Percentiles rank a stretch among this genome's conserved stretches.
Evolutionary conservation across 441 rosid genomes (phyloP).

Genomic region (Euphorbia corollata): DNA sequence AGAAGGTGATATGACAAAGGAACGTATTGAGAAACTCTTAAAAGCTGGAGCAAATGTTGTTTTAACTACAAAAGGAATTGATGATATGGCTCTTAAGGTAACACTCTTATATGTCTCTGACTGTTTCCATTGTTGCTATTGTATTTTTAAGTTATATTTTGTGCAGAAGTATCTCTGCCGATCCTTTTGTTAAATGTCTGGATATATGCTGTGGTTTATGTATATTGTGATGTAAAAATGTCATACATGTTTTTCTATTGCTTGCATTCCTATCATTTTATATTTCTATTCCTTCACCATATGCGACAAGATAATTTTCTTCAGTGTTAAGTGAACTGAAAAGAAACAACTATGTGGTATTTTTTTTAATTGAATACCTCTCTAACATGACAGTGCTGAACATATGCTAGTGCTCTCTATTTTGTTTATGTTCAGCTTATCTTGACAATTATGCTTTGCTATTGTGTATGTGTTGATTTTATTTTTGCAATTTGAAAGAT

Average conservation of each 20-base stretch:
- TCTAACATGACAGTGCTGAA: not conserved
- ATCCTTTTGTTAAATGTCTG: not conserved
- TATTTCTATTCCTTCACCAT: not conserved
- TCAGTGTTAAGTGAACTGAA: not conserved
- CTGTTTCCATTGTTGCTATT: conserved; percentile 2
- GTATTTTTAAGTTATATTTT: not conserved
- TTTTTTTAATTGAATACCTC: not conserved
- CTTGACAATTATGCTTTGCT: not conserved
- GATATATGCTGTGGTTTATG: not conserved
- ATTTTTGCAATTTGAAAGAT: not conserved
- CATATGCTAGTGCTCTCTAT: not conserved
- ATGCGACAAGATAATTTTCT: not conserved
- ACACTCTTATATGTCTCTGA: conserved; percentile 17
- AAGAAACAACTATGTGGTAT: not conserved
- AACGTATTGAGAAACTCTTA: conserved; percentile 83
- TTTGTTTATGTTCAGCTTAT: not conserved
- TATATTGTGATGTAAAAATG: too few relatives aligned
- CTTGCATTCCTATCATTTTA: not conserved
- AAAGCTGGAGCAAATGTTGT: conserved; percentile 96
- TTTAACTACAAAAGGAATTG: conserved; percentile 93
- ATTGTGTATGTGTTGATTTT: not conserved
- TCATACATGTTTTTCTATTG: not conserved
- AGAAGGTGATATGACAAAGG: conserved; percentile 95
- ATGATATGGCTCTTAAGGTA: conserved; percentile 98
- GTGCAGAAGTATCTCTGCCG: not conserved